Evolutionary conservation across 257 asterid genomes (phyloP).

Genomic region (Hygrophila difformis): DNA sequence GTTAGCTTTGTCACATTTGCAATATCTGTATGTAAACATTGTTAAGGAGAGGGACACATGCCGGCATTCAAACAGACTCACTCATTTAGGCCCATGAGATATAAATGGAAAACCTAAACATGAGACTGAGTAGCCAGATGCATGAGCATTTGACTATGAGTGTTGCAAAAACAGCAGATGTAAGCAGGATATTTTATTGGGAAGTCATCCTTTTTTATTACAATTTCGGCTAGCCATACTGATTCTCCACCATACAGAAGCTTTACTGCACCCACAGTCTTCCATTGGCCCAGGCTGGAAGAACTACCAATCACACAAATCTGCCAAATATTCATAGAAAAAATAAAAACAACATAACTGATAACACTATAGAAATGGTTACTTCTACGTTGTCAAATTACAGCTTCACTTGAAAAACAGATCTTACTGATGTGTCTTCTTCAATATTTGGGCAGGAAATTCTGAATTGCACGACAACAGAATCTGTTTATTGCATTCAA

Average conservation of each 20-base stretch:
- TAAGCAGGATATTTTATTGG: conserved; percentile 83
- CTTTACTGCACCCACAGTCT: conserved; percentile 49
- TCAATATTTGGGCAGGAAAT: conserved; percentile 75
- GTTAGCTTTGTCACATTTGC: conserved; percentile 45
- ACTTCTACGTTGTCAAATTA: conserved; percentile 6
- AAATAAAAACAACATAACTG: conserved; percentile 6
- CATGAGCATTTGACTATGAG: conserved; percentile 10
- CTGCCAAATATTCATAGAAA: conserved; percentile 29
- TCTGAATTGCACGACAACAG: conserved; percentile 70
- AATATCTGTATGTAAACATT: conserved; percentile 65
- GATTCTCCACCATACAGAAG: conserved; percentile 75
- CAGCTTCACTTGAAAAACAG: conserved; percentile 10
- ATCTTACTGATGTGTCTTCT: conserved; percentile 67
- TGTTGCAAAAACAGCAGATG: conserved; percentile 10
- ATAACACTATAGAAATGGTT: not conserved
- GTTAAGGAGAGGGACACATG: conserved; percentile 38
- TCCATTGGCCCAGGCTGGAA: conserved; percentile 74
- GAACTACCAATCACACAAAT: conserved; percentile 74
- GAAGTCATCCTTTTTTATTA: conserved; percentile 62
- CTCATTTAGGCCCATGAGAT: no score
- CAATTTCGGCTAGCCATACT: conserved; percentile 68
- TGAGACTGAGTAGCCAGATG: not conserved
- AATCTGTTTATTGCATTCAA: conserved; percentile 32
- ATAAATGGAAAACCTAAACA: not conserved
- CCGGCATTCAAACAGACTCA: no score